These are phyloP conservation scores for Plasmodium relictum DNA, from an alignment of 169 alveolate species.

Conservation along the genomic window DNA sequence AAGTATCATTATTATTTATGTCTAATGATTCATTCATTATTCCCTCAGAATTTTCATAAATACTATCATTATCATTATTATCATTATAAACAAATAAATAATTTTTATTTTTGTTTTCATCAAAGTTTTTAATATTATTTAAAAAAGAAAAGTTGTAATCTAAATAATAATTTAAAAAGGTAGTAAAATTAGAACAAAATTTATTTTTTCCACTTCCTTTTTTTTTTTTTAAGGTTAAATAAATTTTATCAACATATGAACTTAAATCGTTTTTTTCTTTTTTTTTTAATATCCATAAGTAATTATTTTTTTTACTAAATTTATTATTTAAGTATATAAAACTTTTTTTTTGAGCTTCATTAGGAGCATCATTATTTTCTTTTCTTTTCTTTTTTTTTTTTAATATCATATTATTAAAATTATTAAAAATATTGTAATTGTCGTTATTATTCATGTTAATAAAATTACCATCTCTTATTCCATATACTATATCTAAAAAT, in stretches of 20 bases:
- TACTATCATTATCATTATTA: neutral
- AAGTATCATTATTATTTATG: constrained; percentile 1
- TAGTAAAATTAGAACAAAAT: neutral
- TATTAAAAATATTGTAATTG: constrained; percentile 30
- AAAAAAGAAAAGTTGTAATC: constrained; percentile 54
- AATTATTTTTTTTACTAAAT: constrained; percentile 6
- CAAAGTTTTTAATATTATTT: constrained; percentile 6
- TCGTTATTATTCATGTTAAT: constrained; percentile 11
- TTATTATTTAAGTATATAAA: constrained; percentile 1
- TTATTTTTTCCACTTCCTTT: neutral
- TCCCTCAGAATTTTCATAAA: neutral
- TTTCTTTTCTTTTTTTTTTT: neutral
- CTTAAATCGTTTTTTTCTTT: constrained; percentile 5
- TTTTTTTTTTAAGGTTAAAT: neutral
- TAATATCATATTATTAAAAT: constrained; percentile 15
- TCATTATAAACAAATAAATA: constrained; percentile 9
- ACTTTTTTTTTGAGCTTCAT: neutral
- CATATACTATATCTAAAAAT: constrained; percentile 34
- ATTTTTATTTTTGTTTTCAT: constrained; percentile 17
- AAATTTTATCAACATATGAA: constrained; percentile 2
- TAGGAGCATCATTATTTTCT: neutral
- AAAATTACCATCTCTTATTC: constrained; percentile 32
- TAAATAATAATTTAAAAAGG: constrained; percentile 17
- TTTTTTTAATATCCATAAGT: neutral
- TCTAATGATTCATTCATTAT: too few species aligned